Evolutionary conservation across 495 filamentous ascomycete species (phyloP).

Genomic region (Daldinia concentrica): DNA sequence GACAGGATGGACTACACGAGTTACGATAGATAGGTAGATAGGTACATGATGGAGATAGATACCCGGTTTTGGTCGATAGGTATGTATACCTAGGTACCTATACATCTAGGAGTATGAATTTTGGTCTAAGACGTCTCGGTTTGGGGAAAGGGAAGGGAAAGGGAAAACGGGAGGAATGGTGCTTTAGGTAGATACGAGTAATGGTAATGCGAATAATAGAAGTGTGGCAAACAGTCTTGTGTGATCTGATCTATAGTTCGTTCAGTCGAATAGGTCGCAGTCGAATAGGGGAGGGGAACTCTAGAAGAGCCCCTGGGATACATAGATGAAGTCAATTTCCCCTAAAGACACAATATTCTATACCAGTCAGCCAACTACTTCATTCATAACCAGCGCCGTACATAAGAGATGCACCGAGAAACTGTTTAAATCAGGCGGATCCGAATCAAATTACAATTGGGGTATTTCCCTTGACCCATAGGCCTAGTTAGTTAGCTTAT

Average conservation of each 20-base stretch:
- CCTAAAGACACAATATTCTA: background rate
- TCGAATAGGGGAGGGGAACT: too few relatives aligned
- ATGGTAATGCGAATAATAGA: too few relatives aligned
- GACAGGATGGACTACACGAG: background rate
- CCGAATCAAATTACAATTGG: background rate
- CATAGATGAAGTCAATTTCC: too few relatives aligned
- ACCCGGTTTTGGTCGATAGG: background rate
- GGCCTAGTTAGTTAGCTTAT: background rate
- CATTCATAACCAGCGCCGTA: background rate
- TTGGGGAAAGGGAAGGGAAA: too few relatives aligned
- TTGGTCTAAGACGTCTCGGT: background rate
- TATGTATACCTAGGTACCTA: too few relatives aligned
- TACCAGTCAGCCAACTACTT: background rate
- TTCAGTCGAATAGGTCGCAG: too few relatives aligned
- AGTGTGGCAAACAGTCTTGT: too few relatives aligned
- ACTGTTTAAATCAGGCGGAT: background rate
- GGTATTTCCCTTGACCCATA: background rate
- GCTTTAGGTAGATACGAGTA: too few relatives aligned
- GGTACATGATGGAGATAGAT: background rate
- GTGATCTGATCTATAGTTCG: too few relatives aligned
- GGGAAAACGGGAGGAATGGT: too few relatives aligned
- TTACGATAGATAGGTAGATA: background rate
- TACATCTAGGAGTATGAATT: background rate
- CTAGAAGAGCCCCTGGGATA: too few relatives aligned
- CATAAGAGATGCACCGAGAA: background rate